Base-by-base conservation (phyloP, 2,329 filamentous ascomycete species). In the Ampelomyces quisqualis region DNA sequence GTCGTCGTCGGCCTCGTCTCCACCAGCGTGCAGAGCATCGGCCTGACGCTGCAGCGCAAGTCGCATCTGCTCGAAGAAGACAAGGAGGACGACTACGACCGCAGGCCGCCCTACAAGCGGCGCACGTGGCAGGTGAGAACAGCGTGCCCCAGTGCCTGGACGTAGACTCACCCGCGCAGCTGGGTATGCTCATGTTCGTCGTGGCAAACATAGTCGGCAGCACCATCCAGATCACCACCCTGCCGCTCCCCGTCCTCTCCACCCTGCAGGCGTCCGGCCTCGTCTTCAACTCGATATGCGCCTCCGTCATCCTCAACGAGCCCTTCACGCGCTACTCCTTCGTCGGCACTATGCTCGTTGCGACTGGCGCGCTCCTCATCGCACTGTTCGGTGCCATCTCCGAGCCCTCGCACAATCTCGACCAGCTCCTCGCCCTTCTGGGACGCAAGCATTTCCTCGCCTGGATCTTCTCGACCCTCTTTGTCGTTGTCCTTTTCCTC, bases 211-310 rank as follows among this genome's bases (percentile, higher is more conserved):
- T 98, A 40, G 78, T 97, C 40, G 93, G 93, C 45, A 96, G 90
- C 72, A 91, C 89, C 24, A 93, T 98, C 44, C 93, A 98, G 71
- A 97, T 98, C 65, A 96, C 93, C 20, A 96, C 91, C 1, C 77
- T 98, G 30, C 93, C 93, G 11, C 77, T 98, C 15, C 93, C 93
- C 14, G 90, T 98, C 5, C 80, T 98, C 22, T 97, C 91, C 41
- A 96, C 93, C 1, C 76, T 98, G 24, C 93, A 98, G 73, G 55
- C 79, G 65, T 95, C 91, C 3, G 93, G 93, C 30, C 78, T 98
- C 40, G 93, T 98, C 48, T 98, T 98, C 77, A 98, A 98, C 75
- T 95, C 91, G 42, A 89, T 97, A 69, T 95, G 94, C 77, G 93
- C 93, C 47, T 94, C 90, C 30, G 73, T 97, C 42, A 88, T 97